Evolutionary conservation across 371 early-diverging fungal genomes (phyloP).

Genomic region (Circinella minor): DNA sequence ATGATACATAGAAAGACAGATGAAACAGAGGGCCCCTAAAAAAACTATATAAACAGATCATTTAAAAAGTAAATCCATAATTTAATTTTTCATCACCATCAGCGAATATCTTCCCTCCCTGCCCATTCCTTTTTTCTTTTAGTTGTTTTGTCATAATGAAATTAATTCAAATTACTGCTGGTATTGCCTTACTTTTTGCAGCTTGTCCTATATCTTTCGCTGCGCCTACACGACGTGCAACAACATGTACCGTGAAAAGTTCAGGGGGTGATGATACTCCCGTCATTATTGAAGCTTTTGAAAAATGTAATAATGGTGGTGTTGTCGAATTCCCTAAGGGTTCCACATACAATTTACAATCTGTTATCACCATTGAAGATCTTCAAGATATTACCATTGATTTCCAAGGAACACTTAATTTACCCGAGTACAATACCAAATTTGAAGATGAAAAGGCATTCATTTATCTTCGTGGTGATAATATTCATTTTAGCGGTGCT

Average conservation of each 20-base stretch:
- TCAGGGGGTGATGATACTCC: slow-evolving; percentile 26
- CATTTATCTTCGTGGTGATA: slow-evolving; percentile 31
- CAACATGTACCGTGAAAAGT: slow-evolving; percentile 30
- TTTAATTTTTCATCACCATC: neutral
- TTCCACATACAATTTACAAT: slow-evolving; percentile 30
- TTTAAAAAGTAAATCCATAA: neutral
- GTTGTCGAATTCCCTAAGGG: slow-evolving; percentile 35
- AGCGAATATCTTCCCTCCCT: too few species aligned
- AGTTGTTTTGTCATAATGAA: neutral
- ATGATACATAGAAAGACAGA: too few species aligned
- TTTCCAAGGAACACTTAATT: slow-evolving; percentile 31
- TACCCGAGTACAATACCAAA: slow-evolving; percentile 28
- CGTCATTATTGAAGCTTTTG: slow-evolving; percentile 32
- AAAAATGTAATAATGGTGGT: slow-evolving; percentile 36
- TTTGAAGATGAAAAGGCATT: slow-evolving; percentile 31
- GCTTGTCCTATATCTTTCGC: neutral
- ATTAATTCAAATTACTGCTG: neutral
- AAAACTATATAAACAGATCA: neutral
- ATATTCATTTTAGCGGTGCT: slow-evolving; percentile 29
- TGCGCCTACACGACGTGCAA: slow-evolving; percentile 11
- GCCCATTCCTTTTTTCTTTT: neutral
- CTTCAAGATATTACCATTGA: slow-evolving; percentile 34
- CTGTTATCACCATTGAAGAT: slow-evolving; percentile 22
- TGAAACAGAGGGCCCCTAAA: neutral
- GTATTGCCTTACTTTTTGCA: neutral